phyloP scores from a whole-genome alignment of 345 rosid genomes.

The Linum trigynum region DNA sequence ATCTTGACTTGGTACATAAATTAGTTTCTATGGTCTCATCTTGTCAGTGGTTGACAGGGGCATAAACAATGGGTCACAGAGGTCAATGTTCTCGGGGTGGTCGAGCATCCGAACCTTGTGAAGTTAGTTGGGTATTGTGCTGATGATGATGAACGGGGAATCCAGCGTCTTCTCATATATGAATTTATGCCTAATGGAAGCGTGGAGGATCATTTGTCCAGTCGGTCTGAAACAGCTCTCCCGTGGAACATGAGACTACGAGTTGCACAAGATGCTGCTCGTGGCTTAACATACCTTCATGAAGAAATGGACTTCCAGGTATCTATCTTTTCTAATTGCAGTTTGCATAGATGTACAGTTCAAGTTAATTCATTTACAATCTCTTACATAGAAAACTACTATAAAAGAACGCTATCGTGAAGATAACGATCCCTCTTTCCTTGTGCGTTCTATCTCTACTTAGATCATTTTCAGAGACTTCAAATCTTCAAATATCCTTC shows the following conservation, averaged over 20 bases:
- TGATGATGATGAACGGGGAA: constrained; percentile 89
- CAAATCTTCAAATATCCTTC: constrained; percentile 82
- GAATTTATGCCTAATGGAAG: constrained; percentile 81
- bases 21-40: background rate
- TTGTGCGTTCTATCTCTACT: background rate
- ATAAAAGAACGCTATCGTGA: background rate
- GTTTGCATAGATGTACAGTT: constrained; percentile 1
- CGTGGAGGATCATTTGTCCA: constrained; percentile 56
- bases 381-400: constrained; percentile 2
- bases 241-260: constrained; percentile 75
- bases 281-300: constrained; percentile 72
- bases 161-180: constrained; percentile 72
- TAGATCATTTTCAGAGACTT: constrained; percentile 83
- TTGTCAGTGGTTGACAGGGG: constrained; percentile 43
- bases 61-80: constrained; percentile 93
- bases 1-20: background rate
- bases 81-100: constrained; percentile 79
- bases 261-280: constrained; percentile 87
- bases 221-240: constrained; percentile 41
- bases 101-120: constrained; percentile 84
- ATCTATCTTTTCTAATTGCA: constrained; percentile 4
- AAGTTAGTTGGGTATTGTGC: constrained; percentile 84
- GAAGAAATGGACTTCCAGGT: constrained; percentile 94
- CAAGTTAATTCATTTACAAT: background rate
- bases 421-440: background rate